These are phyloP conservation scores for Glutinoglossum americanum DNA, from an alignment of 495 filamentous ascomycete species.

Conservation along the genomic window DNA sequence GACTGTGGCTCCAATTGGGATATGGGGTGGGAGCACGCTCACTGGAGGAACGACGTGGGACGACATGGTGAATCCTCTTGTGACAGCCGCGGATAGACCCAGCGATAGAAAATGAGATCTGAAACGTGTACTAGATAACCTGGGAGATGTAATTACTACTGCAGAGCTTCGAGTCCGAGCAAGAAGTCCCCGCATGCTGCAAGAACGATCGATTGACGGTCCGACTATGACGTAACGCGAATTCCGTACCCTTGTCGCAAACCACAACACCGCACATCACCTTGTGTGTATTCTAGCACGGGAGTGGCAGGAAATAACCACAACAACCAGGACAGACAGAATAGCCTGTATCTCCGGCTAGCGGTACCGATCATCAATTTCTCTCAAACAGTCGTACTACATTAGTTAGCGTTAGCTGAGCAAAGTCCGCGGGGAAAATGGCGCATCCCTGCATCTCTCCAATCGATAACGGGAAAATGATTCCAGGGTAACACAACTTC, in stretches of 20 bases:
- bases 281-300: too few species aligned
- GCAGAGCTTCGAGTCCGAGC: neutral
- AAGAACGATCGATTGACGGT: neutral
- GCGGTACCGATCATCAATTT: too few species aligned
- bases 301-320: too few species aligned
- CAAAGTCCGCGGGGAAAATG: too few species aligned
- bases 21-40: neutral
- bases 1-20: neutral
- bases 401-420: too few species aligned
- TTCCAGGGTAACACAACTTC: neutral
- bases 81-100: neutral
- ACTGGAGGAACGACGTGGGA: slow-evolving; percentile 1
- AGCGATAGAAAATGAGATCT: neutral
- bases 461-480: neutral
- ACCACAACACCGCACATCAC: too few species aligned
- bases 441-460: neutral
- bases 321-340: too few species aligned
- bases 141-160: neutral
- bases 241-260: too few species aligned
- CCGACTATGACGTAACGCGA: neutral
- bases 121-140: neutral
- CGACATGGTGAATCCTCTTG: neutral
- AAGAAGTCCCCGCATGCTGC: neutral
- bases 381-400: too few species aligned
- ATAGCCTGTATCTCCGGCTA: too few species aligned